Conservation (phyloP, 352 stramenopile genomes). For the Plasmopara viticola region DNA sequence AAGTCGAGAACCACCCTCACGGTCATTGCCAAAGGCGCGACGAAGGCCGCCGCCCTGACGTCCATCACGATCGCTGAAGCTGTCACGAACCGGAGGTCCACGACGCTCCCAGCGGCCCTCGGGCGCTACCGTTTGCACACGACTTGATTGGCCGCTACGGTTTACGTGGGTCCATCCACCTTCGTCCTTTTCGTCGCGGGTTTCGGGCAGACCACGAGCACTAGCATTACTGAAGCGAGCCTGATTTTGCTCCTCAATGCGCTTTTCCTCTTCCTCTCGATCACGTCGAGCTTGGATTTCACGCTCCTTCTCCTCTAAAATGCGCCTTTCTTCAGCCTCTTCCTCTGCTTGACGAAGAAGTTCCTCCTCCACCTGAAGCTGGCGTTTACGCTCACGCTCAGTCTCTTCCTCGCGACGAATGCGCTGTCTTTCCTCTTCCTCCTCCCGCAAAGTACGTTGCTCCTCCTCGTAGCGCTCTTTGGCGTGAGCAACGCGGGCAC, state of each 20-base stretch:
- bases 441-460: slow-evolving; percentile 47
- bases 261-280: slow-evolving; percentile 40
- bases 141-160: slow-evolving; percentile 20
- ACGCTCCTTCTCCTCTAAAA: slow-evolving; percentile 20
- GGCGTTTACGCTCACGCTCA: slow-evolving; percentile 46
- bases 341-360: slow-evolving; percentile 51
- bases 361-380: slow-evolving; percentile 58
- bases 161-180: slow-evolving; percentile 67
- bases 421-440: slow-evolving; percentile 61
- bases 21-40: slow-evolving; percentile 23
- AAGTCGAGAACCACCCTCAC: slow-evolving; percentile 29
- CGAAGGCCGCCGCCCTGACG: slow-evolving; percentile 24
- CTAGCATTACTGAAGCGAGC: slow-evolving; percentile 26
- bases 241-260: slow-evolving; percentile 24
- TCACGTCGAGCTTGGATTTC: slow-evolving; percentile 23
- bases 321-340: neutral
- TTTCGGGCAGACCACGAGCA: slow-evolving; percentile 20
- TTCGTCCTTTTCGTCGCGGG: slow-evolving; percentile 35
- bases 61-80: slow-evolving; percentile 18
- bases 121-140: slow-evolving; percentile 33
- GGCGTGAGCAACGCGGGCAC: slow-evolving; percentile 53
- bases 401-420: slow-evolving; percentile 50
- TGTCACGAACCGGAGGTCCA: slow-evolving; percentile 36
- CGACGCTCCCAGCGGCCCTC: slow-evolving; percentile 58
- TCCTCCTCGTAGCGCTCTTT: slow-evolving; percentile 69